phyloP scores from a whole-genome alignment of 495 filamentous ascomycete species.

The Cercophora samala region DNA sequence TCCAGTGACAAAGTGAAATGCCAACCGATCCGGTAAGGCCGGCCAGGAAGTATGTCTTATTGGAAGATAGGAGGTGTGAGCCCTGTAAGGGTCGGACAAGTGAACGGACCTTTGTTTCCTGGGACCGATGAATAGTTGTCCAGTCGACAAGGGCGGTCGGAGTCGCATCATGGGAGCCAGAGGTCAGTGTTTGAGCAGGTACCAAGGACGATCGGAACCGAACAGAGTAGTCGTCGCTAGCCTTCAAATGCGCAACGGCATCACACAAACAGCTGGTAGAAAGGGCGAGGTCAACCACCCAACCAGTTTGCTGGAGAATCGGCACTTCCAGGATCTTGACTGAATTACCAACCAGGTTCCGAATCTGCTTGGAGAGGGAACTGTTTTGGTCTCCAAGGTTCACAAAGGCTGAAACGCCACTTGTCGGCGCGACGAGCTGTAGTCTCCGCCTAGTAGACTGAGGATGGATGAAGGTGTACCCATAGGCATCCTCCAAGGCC shows the following conservation, averaged over 20 bases:
- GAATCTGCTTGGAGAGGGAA: neutral
- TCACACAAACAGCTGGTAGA: neutral
- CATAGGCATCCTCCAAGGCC: neutral
- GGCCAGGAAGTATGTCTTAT: slow-evolving; percentile 1
- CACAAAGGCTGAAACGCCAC: neutral
- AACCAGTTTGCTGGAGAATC: neutral
- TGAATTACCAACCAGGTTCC: neutral
- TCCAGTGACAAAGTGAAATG: neutral
- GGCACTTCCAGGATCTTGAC: neutral
- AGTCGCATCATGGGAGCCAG: neutral
- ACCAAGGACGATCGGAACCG: neutral
- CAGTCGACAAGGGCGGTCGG: neutral
- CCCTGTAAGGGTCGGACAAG: neutral
- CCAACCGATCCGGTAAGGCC: neutral
- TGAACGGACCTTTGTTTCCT: neutral
- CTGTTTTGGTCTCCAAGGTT: neutral
- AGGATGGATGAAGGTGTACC: neutral
- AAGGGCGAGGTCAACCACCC: neutral
- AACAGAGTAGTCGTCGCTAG: neutral
- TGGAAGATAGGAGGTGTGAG: neutral
- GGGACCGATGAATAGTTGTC: neutral
- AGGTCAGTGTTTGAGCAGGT: neutral
- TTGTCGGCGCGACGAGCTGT: neutral
- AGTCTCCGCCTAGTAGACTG: neutral
- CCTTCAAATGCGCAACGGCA: no score